Conservation (phyloP, 2,329 filamentous ascomycete species). For the Fusarium sp. region DNA sequence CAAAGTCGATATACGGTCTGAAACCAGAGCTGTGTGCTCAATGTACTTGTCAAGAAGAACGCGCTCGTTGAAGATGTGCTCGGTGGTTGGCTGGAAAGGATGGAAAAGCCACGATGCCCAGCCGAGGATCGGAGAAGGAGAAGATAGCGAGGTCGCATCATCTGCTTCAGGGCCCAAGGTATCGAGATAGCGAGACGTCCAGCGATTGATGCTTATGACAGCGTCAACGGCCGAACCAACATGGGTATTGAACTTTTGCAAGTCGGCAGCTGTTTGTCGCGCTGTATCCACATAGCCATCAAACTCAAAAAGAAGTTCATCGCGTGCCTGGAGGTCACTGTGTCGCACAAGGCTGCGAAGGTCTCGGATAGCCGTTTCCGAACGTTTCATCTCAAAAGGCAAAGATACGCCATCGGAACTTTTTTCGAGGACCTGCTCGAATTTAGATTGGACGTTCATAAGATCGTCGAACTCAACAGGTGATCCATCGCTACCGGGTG, state of each 20-base stretch:
- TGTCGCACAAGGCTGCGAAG: constrained; percentile 77
- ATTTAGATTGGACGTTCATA: constrained; percentile 78
- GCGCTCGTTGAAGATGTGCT: constrained; percentile 60
- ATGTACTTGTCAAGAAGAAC: constrained; percentile 79
- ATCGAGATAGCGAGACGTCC: constrained; percentile 77
- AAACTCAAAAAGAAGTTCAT: constrained; percentile 80
- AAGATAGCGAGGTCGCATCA: constrained; percentile 50
- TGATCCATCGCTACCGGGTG: constrained; percentile 25
- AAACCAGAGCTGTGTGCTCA: constrained; percentile 75
- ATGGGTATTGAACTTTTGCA: constrained; percentile 81
- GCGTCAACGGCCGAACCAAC: constrained; percentile 79
- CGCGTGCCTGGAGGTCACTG: constrained; percentile 73
- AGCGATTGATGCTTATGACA: constrained; percentile 79
- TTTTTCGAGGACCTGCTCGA: constrained; percentile 79
- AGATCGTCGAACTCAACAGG: constrained; percentile 77
- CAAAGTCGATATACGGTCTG: constrained; percentile 74
- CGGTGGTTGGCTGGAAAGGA: constrained; percentile 69
- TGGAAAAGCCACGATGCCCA: constrained; percentile 62
- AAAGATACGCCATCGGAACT: constrained; percentile 73
- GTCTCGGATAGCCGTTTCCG: constrained; percentile 79
- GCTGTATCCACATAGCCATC: constrained; percentile 79
- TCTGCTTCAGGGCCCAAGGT: constrained; percentile 60
- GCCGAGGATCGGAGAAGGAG: constrained; percentile 45
- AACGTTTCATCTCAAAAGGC: constrained; percentile 82
- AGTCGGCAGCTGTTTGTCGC: constrained; percentile 70